Percentiles rank a stretch among this genome's conserved stretches.
Evolutionary conservation across 2,329 filamentous ascomycete species (phyloP).

Genomic region (Lecanicillium sp.): DNA sequence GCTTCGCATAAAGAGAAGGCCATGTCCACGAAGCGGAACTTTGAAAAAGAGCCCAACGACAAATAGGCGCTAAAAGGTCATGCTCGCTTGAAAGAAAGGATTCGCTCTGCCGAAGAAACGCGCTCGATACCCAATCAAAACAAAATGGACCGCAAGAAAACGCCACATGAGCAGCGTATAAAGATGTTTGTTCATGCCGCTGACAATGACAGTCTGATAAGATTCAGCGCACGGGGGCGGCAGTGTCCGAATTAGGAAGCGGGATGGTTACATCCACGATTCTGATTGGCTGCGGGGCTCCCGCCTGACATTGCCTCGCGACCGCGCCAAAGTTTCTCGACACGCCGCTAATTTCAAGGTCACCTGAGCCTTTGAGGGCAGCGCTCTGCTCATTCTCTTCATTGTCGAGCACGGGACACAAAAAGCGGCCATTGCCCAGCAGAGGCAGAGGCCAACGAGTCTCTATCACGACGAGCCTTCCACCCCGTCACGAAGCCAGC

Average conservation of each 20-base stretch:
- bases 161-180: too few species aligned
- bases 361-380: neutral
- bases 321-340: neutral
- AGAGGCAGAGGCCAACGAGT: neutral
- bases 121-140: neutral
- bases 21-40: neutral
- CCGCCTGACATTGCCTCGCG: slow-evolving; percentile 6
- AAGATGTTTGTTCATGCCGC: too few species aligned
- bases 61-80: neutral
- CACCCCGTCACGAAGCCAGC: neutral
- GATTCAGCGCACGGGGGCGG: neutral
- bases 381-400: neutral
- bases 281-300: slow-evolving; percentile 1
- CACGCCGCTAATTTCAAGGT: neutral
- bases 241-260: slow-evolving; percentile 13
- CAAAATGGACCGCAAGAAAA: neutral
- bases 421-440: neutral
- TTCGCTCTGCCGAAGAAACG: too few species aligned
- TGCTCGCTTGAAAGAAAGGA: neutral
- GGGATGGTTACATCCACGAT: neutral
- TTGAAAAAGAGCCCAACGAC: neutral
- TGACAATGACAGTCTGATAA: neutral
- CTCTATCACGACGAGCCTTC: neutral
- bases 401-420: neutral
- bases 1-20: neutral